Percentiles rank a stretch among this genome's conserved stretches.
Conservation (phyloP, 2,329 filamentous ascomycete genomes). For the Trichoderma guizhouense region DNA sequence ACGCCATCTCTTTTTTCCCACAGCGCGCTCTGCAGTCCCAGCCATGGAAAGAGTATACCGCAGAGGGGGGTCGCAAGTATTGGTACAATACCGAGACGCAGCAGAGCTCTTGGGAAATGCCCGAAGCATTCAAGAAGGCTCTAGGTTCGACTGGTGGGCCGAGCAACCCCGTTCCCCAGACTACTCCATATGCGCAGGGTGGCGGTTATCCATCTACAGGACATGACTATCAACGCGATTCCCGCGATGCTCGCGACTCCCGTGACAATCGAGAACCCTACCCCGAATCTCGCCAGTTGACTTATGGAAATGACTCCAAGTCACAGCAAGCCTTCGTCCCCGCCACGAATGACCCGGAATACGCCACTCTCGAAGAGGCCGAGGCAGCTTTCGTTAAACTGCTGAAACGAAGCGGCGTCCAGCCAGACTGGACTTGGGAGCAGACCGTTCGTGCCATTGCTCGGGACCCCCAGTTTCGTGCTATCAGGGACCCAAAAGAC, state of each 20-base stretch:
- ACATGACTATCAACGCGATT: conserved; percentile 38
- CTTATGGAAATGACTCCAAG: conserved; percentile 54
- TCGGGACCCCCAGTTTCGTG: conserved; percentile 87
- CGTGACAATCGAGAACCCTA: conserved; percentile 33
- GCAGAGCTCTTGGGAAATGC: conserved; percentile 93
- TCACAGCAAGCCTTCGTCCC: conserved; percentile 60
- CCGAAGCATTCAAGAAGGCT: conserved; percentile 74
- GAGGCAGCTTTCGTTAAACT: conserved; percentile 92
- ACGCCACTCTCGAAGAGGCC: conserved; percentile 77
- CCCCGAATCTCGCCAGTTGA: conserved; percentile 56
- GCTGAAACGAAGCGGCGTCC: conserved; percentile 77
- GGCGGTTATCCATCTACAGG: conserved; percentile 37
- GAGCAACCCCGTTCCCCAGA: conserved; percentile 39
- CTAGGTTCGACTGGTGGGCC: conserved; percentile 56
- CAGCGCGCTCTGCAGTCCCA: conserved; percentile 78
- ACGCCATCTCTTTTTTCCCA: neutral
- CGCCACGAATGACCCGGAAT: conserved; percentile 70
- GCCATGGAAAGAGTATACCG: conserved; percentile 90
- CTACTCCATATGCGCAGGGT: conserved; percentile 43
- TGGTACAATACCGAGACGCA: conserved; percentile 94
- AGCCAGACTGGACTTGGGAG: conserved; percentile 90
- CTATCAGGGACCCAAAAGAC: conserved; percentile 88
- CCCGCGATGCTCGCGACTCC: conserved; percentile 24
- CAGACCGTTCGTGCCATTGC: conserved; percentile 82
- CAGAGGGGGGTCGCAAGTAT: conserved; percentile 83